Percentiles rank a stretch among this genome's conserved stretches.
These are phyloP conservation scores for Pleurotus cornucopiae DNA, from an alignment of 768 basidiomycete genomes.

Conservation along the genomic window DNA sequence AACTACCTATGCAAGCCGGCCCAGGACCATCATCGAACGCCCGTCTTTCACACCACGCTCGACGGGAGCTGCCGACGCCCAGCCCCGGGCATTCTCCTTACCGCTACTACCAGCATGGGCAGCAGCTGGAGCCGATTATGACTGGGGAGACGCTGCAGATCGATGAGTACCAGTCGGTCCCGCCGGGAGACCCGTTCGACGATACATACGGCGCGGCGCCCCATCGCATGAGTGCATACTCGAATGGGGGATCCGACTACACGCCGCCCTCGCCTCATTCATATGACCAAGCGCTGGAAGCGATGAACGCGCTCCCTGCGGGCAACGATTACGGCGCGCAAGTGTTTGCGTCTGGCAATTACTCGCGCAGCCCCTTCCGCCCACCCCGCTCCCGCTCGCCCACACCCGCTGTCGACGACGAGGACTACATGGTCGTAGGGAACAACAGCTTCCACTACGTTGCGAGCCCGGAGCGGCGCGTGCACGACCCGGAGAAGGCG, in stretches of 20 bases:
- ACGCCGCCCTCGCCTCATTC: constrained; percentile 26
- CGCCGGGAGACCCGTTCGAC: constrained; percentile 22
- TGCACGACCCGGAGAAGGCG: constrained; percentile 38
- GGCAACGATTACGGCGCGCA: constrained; percentile 51
- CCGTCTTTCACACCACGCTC: not conserved
- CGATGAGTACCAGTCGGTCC: constrained; percentile 19
- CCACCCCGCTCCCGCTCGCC: constrained; percentile 70
- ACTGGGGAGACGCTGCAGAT: constrained; percentile 64
- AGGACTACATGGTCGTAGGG: constrained; percentile 60
- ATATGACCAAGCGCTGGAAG: constrained; percentile 26
- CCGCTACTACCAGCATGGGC: constrained; percentile 56
- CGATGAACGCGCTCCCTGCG: constrained; percentile 27
- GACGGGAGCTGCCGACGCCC: constrained; percentile 11
- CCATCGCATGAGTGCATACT: constrained; percentile 20
- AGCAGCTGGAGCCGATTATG: constrained; percentile 55
- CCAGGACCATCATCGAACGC: constrained; percentile 1
- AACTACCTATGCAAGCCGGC: not conserved
- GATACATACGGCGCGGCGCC: constrained; percentile 22
- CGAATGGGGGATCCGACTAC: constrained; percentile 21
- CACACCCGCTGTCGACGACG: constrained; percentile 70
- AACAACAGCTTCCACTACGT: constrained; percentile 56
- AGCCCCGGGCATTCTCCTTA: constrained; percentile 20
- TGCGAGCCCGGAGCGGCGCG: constrained; percentile 25
- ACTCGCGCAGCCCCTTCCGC: constrained; percentile 41
- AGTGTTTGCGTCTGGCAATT: constrained; percentile 63